Evolutionary conservation across 495 filamentous ascomycete genomes (phyloP).

Genomic region (Aspergillus indologenus): DNA sequence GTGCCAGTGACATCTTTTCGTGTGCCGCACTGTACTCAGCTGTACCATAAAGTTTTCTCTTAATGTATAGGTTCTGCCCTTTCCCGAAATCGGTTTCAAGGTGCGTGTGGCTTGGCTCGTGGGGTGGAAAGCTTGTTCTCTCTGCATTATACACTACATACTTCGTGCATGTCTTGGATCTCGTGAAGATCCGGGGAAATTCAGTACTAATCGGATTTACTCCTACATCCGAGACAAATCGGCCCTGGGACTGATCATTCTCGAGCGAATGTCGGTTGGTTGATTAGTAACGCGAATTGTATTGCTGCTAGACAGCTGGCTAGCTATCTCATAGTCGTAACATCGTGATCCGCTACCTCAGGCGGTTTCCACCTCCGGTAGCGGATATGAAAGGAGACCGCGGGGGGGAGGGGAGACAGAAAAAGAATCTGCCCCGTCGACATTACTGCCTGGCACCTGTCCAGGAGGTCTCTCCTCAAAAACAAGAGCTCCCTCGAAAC

Average conservation of each 20-base stretch:
- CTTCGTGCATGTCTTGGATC: background rate
- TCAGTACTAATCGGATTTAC: background rate
- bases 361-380: background rate
- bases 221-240: background rate
- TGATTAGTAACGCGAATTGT: background rate
- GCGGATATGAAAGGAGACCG: background rate
- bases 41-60: background rate
- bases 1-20: background rate
- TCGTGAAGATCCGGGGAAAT: background rate
- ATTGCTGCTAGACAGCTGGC: background rate
- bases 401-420: background rate
- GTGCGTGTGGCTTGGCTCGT: background rate
- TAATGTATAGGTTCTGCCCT: background rate
- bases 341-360: background rate
- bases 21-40: too few relatives aligned
- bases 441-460: background rate
- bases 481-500: background rate
- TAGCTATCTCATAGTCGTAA: background rate
- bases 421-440: background rate
- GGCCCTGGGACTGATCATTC: too few relatives aligned
- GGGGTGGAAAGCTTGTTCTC: background rate
- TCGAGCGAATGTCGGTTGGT: too few relatives aligned
- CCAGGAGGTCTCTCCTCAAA: background rate
- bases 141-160: background rate
- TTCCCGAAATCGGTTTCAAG: background rate